Percentiles rank a stretch among this genome's conserved stretches.
Conservation (phyloP, 257 asterid genomes). For the Fraxinus quadrangulata region DNA sequence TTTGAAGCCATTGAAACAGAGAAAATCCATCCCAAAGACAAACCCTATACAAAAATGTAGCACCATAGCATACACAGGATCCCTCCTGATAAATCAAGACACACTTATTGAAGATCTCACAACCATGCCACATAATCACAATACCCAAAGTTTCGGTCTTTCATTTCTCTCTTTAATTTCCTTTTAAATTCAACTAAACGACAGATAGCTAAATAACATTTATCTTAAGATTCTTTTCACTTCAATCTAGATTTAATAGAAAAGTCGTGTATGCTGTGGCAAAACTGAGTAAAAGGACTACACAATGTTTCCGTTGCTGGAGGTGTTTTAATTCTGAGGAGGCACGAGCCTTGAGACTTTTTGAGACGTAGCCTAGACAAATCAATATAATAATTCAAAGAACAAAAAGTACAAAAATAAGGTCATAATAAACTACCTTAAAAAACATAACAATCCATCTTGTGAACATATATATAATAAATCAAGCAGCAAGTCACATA, state of each 20-base stretch:
- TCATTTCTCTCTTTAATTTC: slow-evolving; percentile 11
- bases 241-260: background rate
- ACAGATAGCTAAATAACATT: background rate
- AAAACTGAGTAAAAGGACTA: background rate
- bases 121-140: background rate
- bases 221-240: background rate
- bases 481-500: background rate
- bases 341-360: background rate
- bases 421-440: background rate
- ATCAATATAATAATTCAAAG: background rate
- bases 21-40: background rate
- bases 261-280: background rate
- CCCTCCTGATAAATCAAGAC: slow-evolving; percentile 3
- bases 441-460: background rate
- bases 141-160: background rate
- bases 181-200: slow-evolving; percentile 1
- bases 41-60: slow-evolving; percentile 1
- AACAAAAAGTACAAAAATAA: background rate
- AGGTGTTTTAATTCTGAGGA: background rate
- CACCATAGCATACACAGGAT: background rate
- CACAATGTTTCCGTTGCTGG: background rate
- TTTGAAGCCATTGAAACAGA: background rate
- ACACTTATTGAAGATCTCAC: background rate
- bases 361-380: background rate
- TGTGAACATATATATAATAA: background rate